These are phyloP conservation scores for Lanmaoa rubissima DNA, from an alignment of 768 basidiomycete species.

Conservation along the genomic window DNA sequence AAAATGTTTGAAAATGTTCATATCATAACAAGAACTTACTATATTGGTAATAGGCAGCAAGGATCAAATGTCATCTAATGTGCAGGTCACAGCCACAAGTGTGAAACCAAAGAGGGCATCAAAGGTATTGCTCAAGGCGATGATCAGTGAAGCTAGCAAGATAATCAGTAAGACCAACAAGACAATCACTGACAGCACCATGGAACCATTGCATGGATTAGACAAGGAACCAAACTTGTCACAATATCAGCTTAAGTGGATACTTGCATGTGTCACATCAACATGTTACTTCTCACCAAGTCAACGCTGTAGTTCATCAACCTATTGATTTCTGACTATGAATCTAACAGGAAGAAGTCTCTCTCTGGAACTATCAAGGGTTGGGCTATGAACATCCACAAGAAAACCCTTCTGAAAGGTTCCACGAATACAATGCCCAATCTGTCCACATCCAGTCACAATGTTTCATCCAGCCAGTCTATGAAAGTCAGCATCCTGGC, in stretches of 20 bases:
- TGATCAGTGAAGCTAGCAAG: no score
- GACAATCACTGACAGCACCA: background rate
- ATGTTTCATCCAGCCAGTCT: no score
- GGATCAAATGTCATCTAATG: no score
- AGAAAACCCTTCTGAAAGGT: background rate
- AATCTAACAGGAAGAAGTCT: background rate
- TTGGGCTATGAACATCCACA: background rate
- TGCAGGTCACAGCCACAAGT: no score
- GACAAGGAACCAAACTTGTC: no score
- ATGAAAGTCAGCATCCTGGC: no score
- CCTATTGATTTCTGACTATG: background rate
- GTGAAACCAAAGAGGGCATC: no score
- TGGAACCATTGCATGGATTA: background rate
- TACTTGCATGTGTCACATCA: background rate
- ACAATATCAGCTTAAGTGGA: background rate
- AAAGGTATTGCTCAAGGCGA: no score
- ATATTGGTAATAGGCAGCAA: no score
- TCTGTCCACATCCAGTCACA: no score
- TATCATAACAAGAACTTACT: background rate
- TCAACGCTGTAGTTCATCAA: background rate
- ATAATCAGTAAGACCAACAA: background rate
- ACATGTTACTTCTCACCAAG: conserved; percentile 1
- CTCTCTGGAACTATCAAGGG: background rate
- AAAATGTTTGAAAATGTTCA: no score
- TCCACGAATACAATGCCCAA: no score